phyloP scores from a whole-genome alignment of 2,329 filamentous ascomycete genomes.

The Venturia carpophila region DNA sequence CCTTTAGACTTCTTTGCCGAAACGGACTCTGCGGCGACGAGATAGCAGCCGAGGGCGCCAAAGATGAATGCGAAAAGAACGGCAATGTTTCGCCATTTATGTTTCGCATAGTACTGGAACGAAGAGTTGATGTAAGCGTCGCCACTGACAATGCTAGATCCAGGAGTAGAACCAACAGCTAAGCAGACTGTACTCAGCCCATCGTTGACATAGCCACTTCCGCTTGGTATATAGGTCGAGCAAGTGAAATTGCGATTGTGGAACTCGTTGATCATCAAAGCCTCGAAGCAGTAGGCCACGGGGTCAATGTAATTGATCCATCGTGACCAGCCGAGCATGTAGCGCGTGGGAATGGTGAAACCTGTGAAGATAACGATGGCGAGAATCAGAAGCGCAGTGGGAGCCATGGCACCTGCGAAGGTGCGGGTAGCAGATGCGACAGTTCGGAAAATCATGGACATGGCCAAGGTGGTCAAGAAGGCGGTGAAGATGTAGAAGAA shows the following conservation, averaged over 20 bases:
- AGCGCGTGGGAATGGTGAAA: conserved; percentile 47
- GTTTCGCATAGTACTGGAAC: conserved; percentile 28
- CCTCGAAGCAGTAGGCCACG: conserved; percentile 71
- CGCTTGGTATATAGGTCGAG: conserved; percentile 36
- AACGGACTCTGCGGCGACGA: conserved; percentile 40
- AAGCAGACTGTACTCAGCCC: conserved; percentile 33
- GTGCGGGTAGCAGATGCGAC: conserved; percentile 71
- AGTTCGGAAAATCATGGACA: conserved; percentile 81
- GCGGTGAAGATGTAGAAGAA: conserved; percentile 79
- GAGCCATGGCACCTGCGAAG: conserved; percentile 49
- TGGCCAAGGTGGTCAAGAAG: conserved; percentile 63
- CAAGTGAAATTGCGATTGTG: conserved; percentile 52
- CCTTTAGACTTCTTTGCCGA: conserved; percentile 45
- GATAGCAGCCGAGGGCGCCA: conserved; percentile 35
- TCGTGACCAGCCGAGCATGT: conserved; percentile 73
- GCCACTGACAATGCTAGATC: conserved; percentile 32
- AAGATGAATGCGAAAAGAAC: conserved; percentile 41
- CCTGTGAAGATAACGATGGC: conserved; percentile 61
- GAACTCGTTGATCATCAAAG: conserved; percentile 79
- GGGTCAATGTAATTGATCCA: conserved; percentile 82
- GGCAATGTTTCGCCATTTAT: conserved; percentile 43
- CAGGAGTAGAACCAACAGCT: conserved; percentile 36
- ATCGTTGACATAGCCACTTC: conserved; percentile 32
- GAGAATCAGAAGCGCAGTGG: conserved; percentile 52
- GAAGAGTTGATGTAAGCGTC: conserved; percentile 31